Conservation (phyloP, 129 eudicot genomes). For the Heracleum sosnowskyi region DNA sequence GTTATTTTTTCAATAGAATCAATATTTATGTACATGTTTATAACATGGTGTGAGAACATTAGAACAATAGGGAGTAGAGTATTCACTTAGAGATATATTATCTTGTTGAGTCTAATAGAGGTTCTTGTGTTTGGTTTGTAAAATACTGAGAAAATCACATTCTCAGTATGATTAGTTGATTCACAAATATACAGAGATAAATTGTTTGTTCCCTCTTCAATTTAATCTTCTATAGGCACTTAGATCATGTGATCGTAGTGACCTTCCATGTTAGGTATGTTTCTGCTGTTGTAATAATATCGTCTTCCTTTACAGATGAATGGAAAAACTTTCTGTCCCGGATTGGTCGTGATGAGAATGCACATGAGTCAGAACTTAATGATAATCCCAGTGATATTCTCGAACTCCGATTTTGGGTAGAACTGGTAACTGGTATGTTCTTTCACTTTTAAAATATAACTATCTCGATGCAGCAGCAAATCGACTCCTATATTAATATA, state of each 20-base stretch:
- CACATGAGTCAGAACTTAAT: conserved; percentile 66
- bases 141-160: background rate
- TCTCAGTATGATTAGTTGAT: background rate
- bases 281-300: background rate
- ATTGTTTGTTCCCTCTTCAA: background rate
- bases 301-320: conserved; percentile 53
- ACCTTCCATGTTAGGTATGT: background rate
- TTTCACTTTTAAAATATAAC: background rate
- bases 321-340: conserved; percentile 97
- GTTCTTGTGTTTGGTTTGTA: background rate
- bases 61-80: background rate
- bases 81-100: background rate
- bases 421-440: conserved; percentile 71
- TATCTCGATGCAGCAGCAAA: background rate
- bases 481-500: background rate
- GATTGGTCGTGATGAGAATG: conserved; percentile 78
- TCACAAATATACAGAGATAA: background rate
- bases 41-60: background rate
- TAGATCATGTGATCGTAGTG: background rate
- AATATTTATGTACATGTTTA: background rate
- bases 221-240: background rate
- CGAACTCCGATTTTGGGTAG: conserved; percentile 93
- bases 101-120: background rate
- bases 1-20: too few species aligned
- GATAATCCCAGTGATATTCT: conserved; percentile 68